Conservation (phyloP, 768 basidiomycete species). For the Hygrocybe punicea region DNA sequence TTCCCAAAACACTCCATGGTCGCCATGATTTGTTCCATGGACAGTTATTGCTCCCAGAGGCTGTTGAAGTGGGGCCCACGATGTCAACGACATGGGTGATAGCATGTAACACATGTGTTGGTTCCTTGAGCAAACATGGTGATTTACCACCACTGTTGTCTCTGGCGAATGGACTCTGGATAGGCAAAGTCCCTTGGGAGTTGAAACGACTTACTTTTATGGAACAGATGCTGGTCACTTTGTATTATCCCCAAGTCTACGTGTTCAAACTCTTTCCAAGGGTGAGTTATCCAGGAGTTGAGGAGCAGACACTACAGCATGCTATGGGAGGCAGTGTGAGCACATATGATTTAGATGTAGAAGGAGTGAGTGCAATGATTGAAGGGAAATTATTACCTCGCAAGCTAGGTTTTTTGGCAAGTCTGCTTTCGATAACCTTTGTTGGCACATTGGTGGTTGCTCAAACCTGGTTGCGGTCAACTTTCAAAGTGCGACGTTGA, state of each 20-base stretch:
- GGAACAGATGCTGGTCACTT: constrained; percentile 34
- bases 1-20: background rate
- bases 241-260: constrained; percentile 30
- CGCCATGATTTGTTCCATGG: constrained; percentile 4
- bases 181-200: too few species aligned
- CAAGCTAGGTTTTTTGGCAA: constrained; percentile 17
- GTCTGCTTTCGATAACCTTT: constrained; percentile 30
- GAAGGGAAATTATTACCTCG: too few species aligned
- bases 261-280: too few species aligned
- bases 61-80: background rate
- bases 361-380: constrained; percentile 1
- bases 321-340: constrained; percentile 36
- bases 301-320: constrained; percentile 8
- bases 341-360: constrained; percentile 23
- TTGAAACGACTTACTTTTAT: constrained; percentile 29
- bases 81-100: background rate
- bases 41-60: background rate
- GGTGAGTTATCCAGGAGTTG: constrained; percentile 35
- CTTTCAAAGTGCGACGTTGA: constrained; percentile 22
- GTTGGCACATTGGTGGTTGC: constrained; percentile 23
- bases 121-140: background rate
- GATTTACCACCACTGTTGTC: constrained; percentile 16
- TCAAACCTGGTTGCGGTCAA: constrained; percentile 15
- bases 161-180: constrained; percentile 41
- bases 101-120: background rate